These are phyloP conservation scores for Oemleria cerasiformis DNA, from an alignment of 306 rosid genomes.

Conservation along the genomic window DNA sequence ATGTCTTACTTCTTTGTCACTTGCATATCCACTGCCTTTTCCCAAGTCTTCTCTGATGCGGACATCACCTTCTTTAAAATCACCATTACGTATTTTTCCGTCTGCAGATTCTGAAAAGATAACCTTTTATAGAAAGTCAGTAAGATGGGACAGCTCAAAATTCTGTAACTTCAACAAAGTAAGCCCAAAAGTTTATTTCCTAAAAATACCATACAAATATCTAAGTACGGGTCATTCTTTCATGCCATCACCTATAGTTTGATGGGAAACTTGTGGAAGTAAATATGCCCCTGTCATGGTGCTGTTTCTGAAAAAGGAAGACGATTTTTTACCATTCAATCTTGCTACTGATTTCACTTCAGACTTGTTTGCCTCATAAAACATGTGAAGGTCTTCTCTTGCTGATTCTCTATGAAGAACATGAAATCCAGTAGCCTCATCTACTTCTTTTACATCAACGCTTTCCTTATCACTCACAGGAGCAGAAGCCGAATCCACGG, in stretches of 20 bases:
- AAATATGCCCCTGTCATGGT: slow-evolving; percentile 32
- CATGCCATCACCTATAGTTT: slow-evolving; percentile 47
- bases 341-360: slow-evolving; percentile 30
- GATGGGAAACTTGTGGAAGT: slow-evolving; percentile 33
- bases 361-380: slow-evolving; percentile 50
- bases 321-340: slow-evolving; percentile 33
- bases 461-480: slow-evolving; percentile 29
- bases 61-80: slow-evolving; percentile 37
- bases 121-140: slow-evolving; percentile 25
- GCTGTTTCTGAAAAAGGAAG: slow-evolving; percentile 37
- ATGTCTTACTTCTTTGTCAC: slow-evolving; percentile 38
- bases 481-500: slow-evolving; percentile 17
- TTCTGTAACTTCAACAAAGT: not conserved
- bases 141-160: not conserved
- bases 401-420: slow-evolving; percentile 44
- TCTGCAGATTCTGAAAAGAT: slow-evolving; percentile 53
- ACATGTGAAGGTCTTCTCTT: slow-evolving; percentile 77
- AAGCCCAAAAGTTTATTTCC: not conserved
- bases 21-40: slow-evolving; percentile 38
- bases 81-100: slow-evolving; percentile 35
- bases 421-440: slow-evolving; percentile 27
- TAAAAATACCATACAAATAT: not conserved
- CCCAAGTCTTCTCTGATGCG: slow-evolving; percentile 35
- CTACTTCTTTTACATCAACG: slow-evolving; percentile 30
- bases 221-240: not conserved